Evolutionary conservation across 2,329 filamentous ascomycete genomes (phyloP).

Genomic region (Nemania sp.): DNA sequence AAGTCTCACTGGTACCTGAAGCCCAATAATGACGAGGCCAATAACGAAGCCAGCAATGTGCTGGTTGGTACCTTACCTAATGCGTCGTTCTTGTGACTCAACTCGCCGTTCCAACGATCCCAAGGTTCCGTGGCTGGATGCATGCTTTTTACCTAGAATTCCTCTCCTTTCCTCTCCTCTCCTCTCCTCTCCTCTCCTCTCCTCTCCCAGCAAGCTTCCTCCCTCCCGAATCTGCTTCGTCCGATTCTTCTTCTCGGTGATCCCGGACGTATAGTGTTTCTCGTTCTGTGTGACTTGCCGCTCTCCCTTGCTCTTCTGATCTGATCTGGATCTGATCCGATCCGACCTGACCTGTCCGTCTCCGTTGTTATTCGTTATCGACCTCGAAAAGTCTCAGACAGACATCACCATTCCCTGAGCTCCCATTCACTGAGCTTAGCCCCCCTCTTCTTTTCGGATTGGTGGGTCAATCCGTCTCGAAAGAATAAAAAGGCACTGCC

Average conservation of each 20-base stretch:
- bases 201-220: too few relatives aligned
- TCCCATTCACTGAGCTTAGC: conserved; percentile 1
- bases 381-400: conserved; percentile 26
- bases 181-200: not conserved
- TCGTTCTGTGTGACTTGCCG: not conserved
- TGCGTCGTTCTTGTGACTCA: not conserved
- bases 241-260: not conserved
- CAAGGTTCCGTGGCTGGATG: not conserved
- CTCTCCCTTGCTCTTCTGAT: not conserved
- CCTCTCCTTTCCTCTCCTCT: not conserved
- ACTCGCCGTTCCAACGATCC: not conserved
- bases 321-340: conserved; percentile 10
- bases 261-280: not conserved
- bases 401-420: not conserved
- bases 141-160: not conserved
- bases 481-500: conserved; percentile 5
- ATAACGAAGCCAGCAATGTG: not conserved
- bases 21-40: not conserved
- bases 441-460: not conserved
- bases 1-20: not conserved
- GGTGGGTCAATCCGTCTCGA: not conserved
- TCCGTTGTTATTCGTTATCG: conserved; percentile 15
- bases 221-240: not conserved
- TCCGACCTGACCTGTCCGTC: conserved; percentile 12
- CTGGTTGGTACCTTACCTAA: not conserved